Evolutionary conservation across 176 grass and related monocot species (phyloP), one percentile per base, ranked within the genome.

Genomic region (Phyllostachys edulis): DNA sequence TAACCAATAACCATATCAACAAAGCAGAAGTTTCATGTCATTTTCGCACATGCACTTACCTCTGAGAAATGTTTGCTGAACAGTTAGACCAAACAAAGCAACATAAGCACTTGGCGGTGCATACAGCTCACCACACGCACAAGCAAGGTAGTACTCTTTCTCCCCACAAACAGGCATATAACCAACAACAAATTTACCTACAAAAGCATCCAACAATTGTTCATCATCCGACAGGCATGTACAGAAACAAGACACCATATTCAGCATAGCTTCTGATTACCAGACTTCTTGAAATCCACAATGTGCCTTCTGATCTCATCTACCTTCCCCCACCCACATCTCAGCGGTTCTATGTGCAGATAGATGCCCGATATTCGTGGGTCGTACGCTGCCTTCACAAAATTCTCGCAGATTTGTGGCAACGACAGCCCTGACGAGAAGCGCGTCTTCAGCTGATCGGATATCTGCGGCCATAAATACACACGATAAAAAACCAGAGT

Each of bases 121-220:
- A 79, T 94, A 98, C 65, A 90, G 85, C 80, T 98, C 96, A 73
- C 83, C 89, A 63, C 96, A 98, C 7, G 93, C 91, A 55, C 89
- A 92, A 80, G 87, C 96, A 81, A 98, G 87, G 80, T 98, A 96
- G 78, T 98, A 98, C 60, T 98, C 96, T 87, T 98, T 98, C 80
- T 98, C 96, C 64, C 96, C 89, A 73, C 96, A 95, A 49, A 96
- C 85, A 80, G 96, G 93, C 85, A 92, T 89, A 76, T 98, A 98
- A 56, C 91, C 85, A 75, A 98, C 93, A 78, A 98, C 80, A 73
- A 98, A 94, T 83, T 98, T 98, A 84, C 96, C 96, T 98, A 70
- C 39, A 94, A 67, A 85, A 76, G 10, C 44, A 79, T 73, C 24
- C 55, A 88, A 62, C 38, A 67, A 34, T 3, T 79, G 55, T 39